Evolutionary conservation across 129 eudicot genomes (phyloP).

Genomic region (Artemisia annua): DNA sequence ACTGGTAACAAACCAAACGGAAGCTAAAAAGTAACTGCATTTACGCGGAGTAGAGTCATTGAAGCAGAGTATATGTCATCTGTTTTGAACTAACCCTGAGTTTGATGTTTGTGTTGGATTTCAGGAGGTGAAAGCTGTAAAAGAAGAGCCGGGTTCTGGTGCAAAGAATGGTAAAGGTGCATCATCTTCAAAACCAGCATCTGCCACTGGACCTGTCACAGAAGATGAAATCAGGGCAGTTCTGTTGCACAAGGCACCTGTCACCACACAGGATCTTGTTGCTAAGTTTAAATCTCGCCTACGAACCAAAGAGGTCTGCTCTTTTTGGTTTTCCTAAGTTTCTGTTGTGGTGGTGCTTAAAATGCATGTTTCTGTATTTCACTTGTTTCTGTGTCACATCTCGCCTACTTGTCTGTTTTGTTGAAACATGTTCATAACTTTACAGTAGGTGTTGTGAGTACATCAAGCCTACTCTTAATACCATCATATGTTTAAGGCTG

Average conservation of each 20-base stretch:
- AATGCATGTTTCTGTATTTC: neutral
- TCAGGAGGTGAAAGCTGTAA: constrained; percentile 69
- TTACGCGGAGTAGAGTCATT: neutral
- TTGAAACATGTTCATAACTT: no score
- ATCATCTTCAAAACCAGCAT: constrained; percentile 41
- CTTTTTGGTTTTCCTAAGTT: neutral
- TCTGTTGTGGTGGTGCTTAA: neutral
- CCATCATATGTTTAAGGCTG: no score
- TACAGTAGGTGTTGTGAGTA: no score
- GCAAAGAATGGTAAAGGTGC: constrained; percentile 46
- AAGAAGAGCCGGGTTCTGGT: constrained; percentile 49
- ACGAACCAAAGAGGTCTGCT: constrained; percentile 61
- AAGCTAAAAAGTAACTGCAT: no score
- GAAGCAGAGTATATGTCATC: neutral
- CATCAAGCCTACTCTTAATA: no score
- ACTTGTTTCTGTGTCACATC: neutral
- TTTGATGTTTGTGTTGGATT: constrained; percentile 13
- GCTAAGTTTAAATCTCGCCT: constrained; percentile 77
- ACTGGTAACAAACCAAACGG: no score
- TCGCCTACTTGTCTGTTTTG: no score
- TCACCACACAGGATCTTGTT: constrained; percentile 92
- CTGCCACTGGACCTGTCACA: constrained; percentile 68
- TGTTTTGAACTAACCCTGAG: neutral
- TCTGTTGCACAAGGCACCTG: constrained; percentile 59
- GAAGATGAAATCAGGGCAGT: constrained; percentile 94